Evolutionary conservation across 2,329 filamentous ascomycete species (phyloP).

Genomic region (Colletotrichum magnum): DNA sequence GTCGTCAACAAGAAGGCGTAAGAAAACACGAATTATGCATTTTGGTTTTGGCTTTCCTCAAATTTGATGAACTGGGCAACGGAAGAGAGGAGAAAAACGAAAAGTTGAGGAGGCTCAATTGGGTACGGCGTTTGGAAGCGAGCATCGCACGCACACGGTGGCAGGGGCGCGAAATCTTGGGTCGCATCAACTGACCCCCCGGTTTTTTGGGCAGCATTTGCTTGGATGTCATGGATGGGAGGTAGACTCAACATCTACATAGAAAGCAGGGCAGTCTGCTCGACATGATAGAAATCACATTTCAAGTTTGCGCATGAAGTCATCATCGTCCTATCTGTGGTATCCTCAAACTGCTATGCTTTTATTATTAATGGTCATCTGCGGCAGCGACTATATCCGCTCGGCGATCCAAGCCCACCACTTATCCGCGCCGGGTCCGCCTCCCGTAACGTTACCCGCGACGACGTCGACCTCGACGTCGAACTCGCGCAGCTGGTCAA

Average conservation of each 20-base stretch:
- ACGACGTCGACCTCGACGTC: slow-evolving; percentile 83
- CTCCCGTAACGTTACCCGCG: slow-evolving; percentile 78
- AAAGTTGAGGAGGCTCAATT: slow-evolving; percentile 2
- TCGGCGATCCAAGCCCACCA: slow-evolving; percentile 95
- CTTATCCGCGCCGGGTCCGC: slow-evolving; percentile 79
- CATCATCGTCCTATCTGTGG: background rate
- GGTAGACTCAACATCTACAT: slow-evolving; percentile 61
- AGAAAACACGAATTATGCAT: background rate
- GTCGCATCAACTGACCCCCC: slow-evolving; percentile 41
- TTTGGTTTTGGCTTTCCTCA: background rate
- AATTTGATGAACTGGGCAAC: slow-evolving; percentile 43
- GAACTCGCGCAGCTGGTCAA: slow-evolving; percentile 86
- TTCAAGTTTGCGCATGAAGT: slow-evolving; percentile 14
- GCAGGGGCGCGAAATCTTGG: slow-evolving; percentile 33
- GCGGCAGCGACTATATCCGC: slow-evolving; percentile 53
- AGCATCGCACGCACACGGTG: slow-evolving; percentile 24
- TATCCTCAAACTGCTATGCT: background rate
- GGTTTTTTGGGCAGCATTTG: slow-evolving; percentile 25
- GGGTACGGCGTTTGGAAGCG: slow-evolving; percentile 41
- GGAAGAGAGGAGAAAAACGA: background rate
- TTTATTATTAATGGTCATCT: slow-evolving; percentile 35
- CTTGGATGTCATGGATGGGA: slow-evolving; percentile 36
- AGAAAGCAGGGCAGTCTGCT: slow-evolving; percentile 30
- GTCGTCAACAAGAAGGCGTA: slow-evolving; percentile 77
- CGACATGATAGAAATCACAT: slow-evolving; percentile 21